Evolutionary conservation across 2,329 filamentous ascomycete species (phyloP).

Genomic region (Trichophyton schoenleinii): DNA sequence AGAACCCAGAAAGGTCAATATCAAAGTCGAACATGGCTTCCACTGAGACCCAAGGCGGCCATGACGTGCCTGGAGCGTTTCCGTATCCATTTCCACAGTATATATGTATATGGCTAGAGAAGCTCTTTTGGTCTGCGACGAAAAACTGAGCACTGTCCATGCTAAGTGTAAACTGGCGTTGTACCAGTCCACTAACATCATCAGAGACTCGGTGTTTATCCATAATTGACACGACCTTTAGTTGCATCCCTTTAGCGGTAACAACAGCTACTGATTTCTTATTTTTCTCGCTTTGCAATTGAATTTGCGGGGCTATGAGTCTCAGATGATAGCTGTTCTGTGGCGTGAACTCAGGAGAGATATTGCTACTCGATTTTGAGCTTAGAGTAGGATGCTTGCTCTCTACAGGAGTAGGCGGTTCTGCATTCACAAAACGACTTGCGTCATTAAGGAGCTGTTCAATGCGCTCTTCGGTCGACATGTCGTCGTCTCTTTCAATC

Average conservation of each 20-base stretch:
- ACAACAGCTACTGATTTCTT: slow-evolving; percentile 93
- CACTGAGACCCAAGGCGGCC: slow-evolving; percentile 97
- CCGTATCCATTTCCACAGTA: slow-evolving; percentile 93
- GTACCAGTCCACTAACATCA: slow-evolving; percentile 85
- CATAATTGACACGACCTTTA: slow-evolving; percentile 96
- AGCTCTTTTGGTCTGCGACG: slow-evolving; percentile 85
- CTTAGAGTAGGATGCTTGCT: slow-evolving; percentile 21
- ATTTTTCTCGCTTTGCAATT: slow-evolving; percentile 97
- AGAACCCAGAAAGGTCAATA: slow-evolving; percentile 91
- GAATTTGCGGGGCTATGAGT: slow-evolving; percentile 92
- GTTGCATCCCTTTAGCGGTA: slow-evolving; percentile 92
- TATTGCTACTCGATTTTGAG: slow-evolving; percentile 54
- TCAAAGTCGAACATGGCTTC: slow-evolving; percentile 98
- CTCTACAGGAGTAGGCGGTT: slow-evolving; percentile 40
- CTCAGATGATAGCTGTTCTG: slow-evolving; percentile 92
- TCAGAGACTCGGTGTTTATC: slow-evolving; percentile 89
- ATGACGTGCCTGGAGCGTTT: slow-evolving; percentile 67
- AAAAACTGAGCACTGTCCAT: slow-evolving; percentile 99
- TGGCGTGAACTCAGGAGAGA: slow-evolving; percentile 75
- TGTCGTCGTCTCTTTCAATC: slow-evolving; percentile 44
- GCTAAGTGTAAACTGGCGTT: slow-evolving; percentile 81
- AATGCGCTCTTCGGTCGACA: slow-evolving; percentile 71
- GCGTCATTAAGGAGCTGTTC: slow-evolving; percentile 74
- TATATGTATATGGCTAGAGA: slow-evolving; percentile 75
- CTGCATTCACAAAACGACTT: slow-evolving; percentile 64